Evolutionary conservation across 1,284 basidiomycete species (phyloP).

Genomic region (Chondrostereum purpureum): DNA sequence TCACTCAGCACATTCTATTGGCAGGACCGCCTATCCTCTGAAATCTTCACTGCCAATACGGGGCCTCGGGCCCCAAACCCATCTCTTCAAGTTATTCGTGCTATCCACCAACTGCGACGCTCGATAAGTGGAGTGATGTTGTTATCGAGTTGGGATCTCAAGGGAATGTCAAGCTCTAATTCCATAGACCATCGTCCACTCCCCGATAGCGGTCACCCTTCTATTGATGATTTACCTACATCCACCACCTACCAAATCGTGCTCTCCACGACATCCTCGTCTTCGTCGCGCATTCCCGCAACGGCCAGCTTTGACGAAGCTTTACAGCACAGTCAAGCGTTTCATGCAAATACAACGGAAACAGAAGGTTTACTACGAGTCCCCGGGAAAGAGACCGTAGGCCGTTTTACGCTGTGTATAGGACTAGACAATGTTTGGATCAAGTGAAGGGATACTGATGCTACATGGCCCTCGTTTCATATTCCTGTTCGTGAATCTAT

Average conservation of each 20-base stretch:
- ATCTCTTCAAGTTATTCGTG: slow-evolving; percentile 38
- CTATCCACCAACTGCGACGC: slow-evolving; percentile 44
- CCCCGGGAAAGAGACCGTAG: slow-evolving; percentile 15
- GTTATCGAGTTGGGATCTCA: slow-evolving; percentile 62
- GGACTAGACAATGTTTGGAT: slow-evolving; percentile 4
- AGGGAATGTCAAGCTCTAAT: slow-evolving; percentile 24
- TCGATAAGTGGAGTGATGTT: slow-evolving; percentile 49
- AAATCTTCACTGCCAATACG: slow-evolving; percentile 23
- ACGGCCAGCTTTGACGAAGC: too few species aligned
- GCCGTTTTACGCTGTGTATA: slow-evolving; percentile 21
- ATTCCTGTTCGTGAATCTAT: too few species aligned
- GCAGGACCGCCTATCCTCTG: slow-evolving; percentile 60
- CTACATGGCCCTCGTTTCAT: too few species aligned
- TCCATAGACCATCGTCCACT: too few species aligned
- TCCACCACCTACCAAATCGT: too few species aligned
- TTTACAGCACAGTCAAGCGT: too few species aligned
- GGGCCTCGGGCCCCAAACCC: slow-evolving; percentile 26
- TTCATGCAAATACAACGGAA: too few species aligned
- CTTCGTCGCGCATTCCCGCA: too few species aligned
- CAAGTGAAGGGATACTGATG: too few species aligned
- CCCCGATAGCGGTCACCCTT: too few species aligned
- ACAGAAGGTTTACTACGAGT: slow-evolving; percentile 28
- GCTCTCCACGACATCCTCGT: too few species aligned
- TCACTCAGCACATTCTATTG: slow-evolving; percentile 74
- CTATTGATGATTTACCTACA: too few species aligned